Evolutionary conservation across 176 grass and related monocot genomes (phyloP).

Genomic region (Pharus latifolius): DNA sequence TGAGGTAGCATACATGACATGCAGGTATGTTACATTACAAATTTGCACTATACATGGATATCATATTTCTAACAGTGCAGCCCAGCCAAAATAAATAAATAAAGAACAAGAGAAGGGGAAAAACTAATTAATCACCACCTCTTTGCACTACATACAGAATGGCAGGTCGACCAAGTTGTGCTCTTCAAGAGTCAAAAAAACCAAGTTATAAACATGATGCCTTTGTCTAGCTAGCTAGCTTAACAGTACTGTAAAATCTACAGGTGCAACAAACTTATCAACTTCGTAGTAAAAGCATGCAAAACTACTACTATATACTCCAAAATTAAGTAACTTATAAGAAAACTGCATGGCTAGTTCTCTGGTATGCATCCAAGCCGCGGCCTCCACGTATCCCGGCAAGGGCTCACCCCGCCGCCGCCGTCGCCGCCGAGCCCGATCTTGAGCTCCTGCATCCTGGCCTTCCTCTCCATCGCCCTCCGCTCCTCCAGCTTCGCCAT

Average conservation of each 20-base stretch:
- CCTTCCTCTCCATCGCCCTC: not conserved
- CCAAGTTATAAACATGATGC: not conserved
- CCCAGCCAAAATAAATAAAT: not conserved
- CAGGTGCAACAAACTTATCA: too few relatives aligned
- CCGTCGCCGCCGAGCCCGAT: not conserved
- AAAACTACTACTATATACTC: too few relatives aligned
- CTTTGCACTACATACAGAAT: not conserved
- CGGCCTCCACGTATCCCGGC: constrained; percentile 25
- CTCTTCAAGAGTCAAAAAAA: not conserved
- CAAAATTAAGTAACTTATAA: too few relatives aligned
- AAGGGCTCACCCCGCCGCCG: not conserved
- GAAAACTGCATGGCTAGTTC: not conserved
- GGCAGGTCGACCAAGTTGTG: not conserved
- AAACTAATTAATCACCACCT: not conserved
- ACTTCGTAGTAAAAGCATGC: not conserved
- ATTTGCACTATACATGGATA: not conserved
- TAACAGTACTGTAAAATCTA: not conserved
- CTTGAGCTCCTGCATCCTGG: not conserved
- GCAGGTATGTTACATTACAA: not conserved
- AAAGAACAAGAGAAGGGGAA: too few relatives aligned
- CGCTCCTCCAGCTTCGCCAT: constrained; percentile 23
- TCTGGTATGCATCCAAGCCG: constrained; percentile 27
- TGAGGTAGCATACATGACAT: not conserved
- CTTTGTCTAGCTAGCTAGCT: not conserved
- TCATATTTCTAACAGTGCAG: not conserved